Base-by-base conservation (phyloP, 305 asterid genomes). In the Fraxinus greggii region DNA sequence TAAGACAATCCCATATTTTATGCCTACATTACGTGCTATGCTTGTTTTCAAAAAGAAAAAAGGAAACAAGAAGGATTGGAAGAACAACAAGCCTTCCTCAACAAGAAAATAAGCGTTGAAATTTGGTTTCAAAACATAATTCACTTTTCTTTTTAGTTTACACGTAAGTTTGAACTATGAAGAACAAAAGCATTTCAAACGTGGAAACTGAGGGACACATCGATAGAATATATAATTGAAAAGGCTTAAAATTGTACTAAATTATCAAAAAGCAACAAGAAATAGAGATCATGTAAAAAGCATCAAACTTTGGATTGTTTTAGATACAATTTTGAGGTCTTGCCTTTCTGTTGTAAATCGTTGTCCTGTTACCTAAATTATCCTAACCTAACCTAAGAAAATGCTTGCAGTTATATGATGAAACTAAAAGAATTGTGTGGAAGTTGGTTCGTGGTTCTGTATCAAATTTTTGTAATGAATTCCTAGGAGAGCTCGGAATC, bases 401-500 rank as follows among this genome's bases (percentile, higher is more conserved):
- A 10, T 56, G 45, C 21, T 78, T 35, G 83, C 9, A 77, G 24
- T 78, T 13, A 81, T 79, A 61, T n/a, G 23, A 7, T 33, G 54
- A 28, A 38, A 80, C 72, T 86, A 67, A 32, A 13, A 69, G 7
- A 28, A 67, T 67, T 29, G 75, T 28, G 28, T 69, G 75, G 38
- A 29, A 65, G 72, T 65, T 24, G 72, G 26, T 19, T 56, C 26
- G 8, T 61, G 72, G 17, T 61, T 61, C 17, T 23, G 38, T 12
- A 69, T 69, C 75, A 69, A 29, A 0, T n/a, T 78, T 29, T 69
- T 13, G 21, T 48, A 35, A 8, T 4, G 35, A 77, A 42, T 33
- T 63, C 76, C 73, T 85, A 92, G 29, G 93, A 33, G 17, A 95
- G 80, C 86, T 95, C 98, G 0, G 99, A 93, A 88, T 95, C 98